Evolutionary conservation across 2,329 filamentous ascomycete genomes (phyloP).

Genomic region (Bisporella sp.): DNA sequence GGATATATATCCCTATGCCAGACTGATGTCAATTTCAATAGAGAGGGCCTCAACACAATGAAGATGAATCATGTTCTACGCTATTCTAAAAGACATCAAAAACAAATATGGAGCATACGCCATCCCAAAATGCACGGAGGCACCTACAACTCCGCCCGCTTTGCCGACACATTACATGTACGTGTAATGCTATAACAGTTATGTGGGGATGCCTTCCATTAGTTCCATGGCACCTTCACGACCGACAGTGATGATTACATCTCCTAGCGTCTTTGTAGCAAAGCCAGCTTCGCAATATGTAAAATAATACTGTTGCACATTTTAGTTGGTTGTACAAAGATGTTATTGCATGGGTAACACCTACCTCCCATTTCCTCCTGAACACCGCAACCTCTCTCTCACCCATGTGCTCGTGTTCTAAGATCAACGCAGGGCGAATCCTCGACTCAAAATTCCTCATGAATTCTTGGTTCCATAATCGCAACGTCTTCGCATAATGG

Average conservation of each 20-base stretch:
- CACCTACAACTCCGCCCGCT: too few species aligned
- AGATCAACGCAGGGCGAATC: conserved; percentile 53
- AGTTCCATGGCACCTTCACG: conserved; percentile 46
- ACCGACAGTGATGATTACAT: conserved; percentile 65
- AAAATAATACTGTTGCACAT: conserved; percentile 57
- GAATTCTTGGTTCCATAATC: conserved; percentile 63
- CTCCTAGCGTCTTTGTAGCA: conserved; percentile 62
- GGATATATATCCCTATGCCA: too few species aligned
- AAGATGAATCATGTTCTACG: too few species aligned
- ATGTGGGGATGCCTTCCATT: conserved; percentile 64
- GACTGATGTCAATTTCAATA: too few species aligned
- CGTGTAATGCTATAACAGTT: too few species aligned
- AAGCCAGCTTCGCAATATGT: conserved; percentile 70
- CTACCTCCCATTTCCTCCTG: conserved; percentile 62
- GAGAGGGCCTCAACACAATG: too few species aligned
- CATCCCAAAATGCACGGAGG: too few species aligned
- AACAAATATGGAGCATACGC: too few species aligned
- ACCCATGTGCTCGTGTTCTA: conserved; percentile 51
- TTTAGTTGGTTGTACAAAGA: background rate
- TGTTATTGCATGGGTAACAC: conserved; percentile 13
- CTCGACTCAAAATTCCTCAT: conserved; percentile 50
- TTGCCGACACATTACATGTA: too few species aligned
- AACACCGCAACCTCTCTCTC: conserved; percentile 60
- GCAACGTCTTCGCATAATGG: conserved; percentile 63
- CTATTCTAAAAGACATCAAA: too few species aligned